These are phyloP conservation scores for Leishmania mexicana DNA, from an alignment of 208 protist species.

Conservation along the genomic window DNA sequence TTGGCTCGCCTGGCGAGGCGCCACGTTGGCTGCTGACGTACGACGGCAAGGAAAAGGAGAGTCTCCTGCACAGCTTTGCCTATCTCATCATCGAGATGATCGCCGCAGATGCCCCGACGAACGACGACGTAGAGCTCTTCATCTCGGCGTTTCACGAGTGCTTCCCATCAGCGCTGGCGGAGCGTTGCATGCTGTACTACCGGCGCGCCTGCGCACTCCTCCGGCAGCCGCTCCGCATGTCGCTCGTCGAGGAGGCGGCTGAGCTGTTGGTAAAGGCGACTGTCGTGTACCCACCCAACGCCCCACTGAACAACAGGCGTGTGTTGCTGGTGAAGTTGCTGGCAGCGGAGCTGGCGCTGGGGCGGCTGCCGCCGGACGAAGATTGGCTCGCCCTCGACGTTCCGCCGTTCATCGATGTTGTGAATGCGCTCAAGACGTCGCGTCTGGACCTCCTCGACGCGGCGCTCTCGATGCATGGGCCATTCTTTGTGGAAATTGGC, in stretches of 20 bases:
- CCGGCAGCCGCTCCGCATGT: constrained; percentile 50
- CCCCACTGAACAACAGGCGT: constrained; percentile 36
- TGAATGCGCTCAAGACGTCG: constrained; percentile 63
- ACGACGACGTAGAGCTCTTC: constrained; percentile 48
- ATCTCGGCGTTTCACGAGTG: constrained; percentile 60
- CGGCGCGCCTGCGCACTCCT: constrained; percentile 56
- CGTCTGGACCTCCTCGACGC: constrained; percentile 62
- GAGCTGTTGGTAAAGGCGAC: constrained; percentile 57
- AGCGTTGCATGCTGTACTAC: constrained; percentile 79
- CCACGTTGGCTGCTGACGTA: constrained; percentile 24
- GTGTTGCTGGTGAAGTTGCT: constrained; percentile 65
- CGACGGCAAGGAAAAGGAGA: constrained; percentile 31
- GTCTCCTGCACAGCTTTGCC: constrained; percentile 55
- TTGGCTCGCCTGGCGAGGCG: not conserved
- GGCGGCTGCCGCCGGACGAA: constrained; percentile 22
- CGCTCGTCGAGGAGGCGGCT: constrained; percentile 44
- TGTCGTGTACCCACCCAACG: constrained; percentile 41
- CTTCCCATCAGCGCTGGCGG: constrained; percentile 42
- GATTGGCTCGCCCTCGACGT: constrained; percentile 20
- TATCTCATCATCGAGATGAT: constrained; percentile 68
- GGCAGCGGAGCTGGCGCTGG: constrained; percentile 43
- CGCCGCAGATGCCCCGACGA: constrained; percentile 43
- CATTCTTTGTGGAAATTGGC: constrained; percentile 63
- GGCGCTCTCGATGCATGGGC: constrained; percentile 55
- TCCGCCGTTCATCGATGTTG: constrained; percentile 54